phyloP scores from a whole-genome alignment of 2,329 filamentous ascomycete genomes.

The Scedosporium dehoogii region DNA sequence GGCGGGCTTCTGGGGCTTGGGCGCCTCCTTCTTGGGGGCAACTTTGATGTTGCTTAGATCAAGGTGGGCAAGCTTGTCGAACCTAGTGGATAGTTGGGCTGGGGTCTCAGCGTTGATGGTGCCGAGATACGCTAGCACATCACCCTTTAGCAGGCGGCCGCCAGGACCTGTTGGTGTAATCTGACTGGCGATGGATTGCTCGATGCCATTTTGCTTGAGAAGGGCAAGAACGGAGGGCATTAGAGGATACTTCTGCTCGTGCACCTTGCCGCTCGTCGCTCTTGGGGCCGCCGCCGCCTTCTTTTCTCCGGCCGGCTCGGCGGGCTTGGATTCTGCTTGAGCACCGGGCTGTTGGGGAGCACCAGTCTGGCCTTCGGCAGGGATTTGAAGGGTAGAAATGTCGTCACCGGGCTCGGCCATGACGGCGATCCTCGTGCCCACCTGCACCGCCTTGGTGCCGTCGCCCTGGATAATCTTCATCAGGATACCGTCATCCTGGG shows the following conservation, averaged over 20 bases:
- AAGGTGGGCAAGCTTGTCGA: conserved; percentile 69
- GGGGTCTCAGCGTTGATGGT: conserved; percentile 64
- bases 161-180: conserved; percentile 83
- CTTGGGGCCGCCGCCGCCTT: conserved; percentile 20
- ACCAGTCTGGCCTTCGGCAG: conserved; percentile 47
- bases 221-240: conserved; percentile 78
- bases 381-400: conserved; percentile 62
- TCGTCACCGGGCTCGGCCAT: conserved; percentile 77
- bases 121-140: conserved; percentile 84
- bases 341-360: conserved; percentile 14
- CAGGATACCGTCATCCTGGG: conserved; percentile 78
- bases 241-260: conserved; percentile 61
- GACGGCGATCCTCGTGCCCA: conserved; percentile 74
- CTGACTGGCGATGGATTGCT: conserved; percentile 63
- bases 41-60: conserved; percentile 95
- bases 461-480: conserved; percentile 71
- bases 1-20: conserved; percentile 26
- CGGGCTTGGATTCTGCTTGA: conserved; percentile 23
- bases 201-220: conserved; percentile 67
- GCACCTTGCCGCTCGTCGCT: conserved; percentile 35
- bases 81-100: conserved; percentile 56
- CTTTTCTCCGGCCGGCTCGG: conserved; percentile 20
- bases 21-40: conserved; percentile 39
- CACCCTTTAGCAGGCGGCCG: conserved; percentile 86
- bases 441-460: conserved; percentile 66